Evolutionary conservation across 208 protist species (phyloP), one percentile per base, ranked within the genome.

Genomic region (Trypanosoma brucei): DNA sequence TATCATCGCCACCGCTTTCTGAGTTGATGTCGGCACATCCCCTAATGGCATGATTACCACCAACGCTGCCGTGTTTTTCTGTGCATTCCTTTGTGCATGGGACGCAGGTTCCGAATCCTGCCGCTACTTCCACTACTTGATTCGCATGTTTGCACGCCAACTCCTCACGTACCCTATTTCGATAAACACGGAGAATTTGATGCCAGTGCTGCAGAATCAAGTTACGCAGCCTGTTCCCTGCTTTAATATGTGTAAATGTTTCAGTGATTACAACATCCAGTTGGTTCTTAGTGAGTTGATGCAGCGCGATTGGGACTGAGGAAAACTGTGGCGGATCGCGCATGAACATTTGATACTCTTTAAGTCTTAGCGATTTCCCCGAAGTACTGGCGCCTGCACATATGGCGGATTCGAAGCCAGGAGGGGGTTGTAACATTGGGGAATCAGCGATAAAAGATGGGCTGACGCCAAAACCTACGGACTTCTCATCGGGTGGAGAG

Each of bases 181-280:
- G 70, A 58, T 74, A 75, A 5, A 61, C 45, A 54, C 57, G 55
- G 22, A 56, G 62, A 46, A 78, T 69, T 38, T 72, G 55, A 49
- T 61, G 44, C 83, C 83, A 90, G 62, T 90, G 83, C 2, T 78
- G 79, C 45, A 84, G 57, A 37, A 90, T 61, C 50, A 90, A 69
- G 45, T 77, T 70, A 34, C 84, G 81, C n/a, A 86, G 62, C 3
- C 60, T 72, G 51, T 75, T 74, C 36, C 60, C 55, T 13, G 68
- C 74, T 57, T 74, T 75, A 35, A 70, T 60, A 33, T 83, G 75
- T 52, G 75, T 75, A 70, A 79, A 86, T n/a, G 74, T 81, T 68
- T 87, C 78, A 52, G 76, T 80, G 6, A 74, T 70, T 33, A 88
- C 64, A 13, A 75, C 67, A 62, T 81, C 73, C 39, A 91, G 73